Conservation (phyloP, 140 eudicot genomes). For the Anethum foeniculum region DNA sequence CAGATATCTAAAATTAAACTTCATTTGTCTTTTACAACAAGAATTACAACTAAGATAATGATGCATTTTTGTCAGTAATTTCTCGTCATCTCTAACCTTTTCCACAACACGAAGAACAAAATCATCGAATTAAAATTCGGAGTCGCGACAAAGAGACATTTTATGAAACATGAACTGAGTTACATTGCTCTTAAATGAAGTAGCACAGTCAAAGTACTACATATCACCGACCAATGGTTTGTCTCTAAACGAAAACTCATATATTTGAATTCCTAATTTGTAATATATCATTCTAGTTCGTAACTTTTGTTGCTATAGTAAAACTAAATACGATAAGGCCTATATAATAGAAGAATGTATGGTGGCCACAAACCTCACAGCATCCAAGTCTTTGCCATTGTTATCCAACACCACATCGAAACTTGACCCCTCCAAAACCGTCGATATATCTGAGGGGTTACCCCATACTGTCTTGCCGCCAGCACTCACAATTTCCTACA, state of each 20-base stretch:
- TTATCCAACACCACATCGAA: slow-evolving; percentile 91
- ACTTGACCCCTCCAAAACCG: slow-evolving; percentile 61
- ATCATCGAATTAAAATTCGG: neutral
- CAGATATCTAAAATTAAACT: neutral
- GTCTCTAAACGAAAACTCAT: neutral
- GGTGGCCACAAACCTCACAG: slow-evolving; percentile 52
- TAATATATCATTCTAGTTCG: neutral
- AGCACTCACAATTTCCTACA: slow-evolving; percentile 83
- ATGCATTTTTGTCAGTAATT: neutral
- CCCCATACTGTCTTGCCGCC: slow-evolving; percentile 98
- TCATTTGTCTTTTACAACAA: neutral
- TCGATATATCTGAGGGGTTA: slow-evolving; percentile 66
- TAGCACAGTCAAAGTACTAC: neutral
- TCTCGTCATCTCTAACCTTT: neutral
- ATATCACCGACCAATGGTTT: neutral
- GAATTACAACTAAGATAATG: neutral
- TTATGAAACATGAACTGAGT: neutral
- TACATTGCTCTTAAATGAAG: neutral
- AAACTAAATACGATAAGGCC: neutral
- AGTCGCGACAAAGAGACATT: neutral
- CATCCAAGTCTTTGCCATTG: slow-evolving; percentile 95
- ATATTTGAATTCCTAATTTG: neutral
- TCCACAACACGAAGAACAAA: neutral
- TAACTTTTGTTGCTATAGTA: neutral
- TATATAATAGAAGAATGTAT: neutral